phyloP scores from a whole-genome alignment of 768 basidiomycete species.

The Albatrellus ellisii region DNA sequence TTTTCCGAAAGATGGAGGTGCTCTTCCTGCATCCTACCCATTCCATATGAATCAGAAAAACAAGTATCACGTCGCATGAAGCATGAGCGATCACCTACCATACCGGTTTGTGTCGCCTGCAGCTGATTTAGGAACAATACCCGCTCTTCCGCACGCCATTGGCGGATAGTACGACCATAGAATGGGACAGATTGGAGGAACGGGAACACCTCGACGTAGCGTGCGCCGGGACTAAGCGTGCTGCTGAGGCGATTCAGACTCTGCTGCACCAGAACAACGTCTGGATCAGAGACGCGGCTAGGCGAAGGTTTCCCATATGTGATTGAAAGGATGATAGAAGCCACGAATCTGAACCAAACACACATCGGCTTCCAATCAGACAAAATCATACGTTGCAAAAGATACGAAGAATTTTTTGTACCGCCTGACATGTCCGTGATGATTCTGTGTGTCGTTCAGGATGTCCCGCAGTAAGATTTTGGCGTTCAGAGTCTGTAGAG shows the following conservation, averaged over 20 bases:
- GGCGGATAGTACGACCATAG: constrained; percentile 41
- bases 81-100: constrained; percentile 17
- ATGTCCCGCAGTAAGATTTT: constrained; percentile 23
- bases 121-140: constrained; percentile 21
- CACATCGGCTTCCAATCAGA: too few species aligned
- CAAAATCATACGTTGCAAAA: background rate
- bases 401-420: constrained; percentile 5
- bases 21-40: constrained; percentile 18
- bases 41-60: background rate
- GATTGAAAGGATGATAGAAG: constrained; percentile 25
- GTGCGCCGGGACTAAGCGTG: constrained; percentile 24
- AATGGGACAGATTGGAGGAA: constrained; percentile 35
- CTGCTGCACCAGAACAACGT: constrained; percentile 21
- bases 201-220: constrained; percentile 24
- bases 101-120: constrained; percentile 16
- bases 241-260: constrained; percentile 23
- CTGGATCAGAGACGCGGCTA: constrained; percentile 24
- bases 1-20: constrained; percentile 22
- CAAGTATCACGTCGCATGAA: background rate
- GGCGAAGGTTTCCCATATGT: constrained; percentile 29
- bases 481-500: constrained; percentile 22
- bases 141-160: constrained; percentile 35
- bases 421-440: constrained; percentile 23
- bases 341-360: constrained; percentile 21
- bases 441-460: constrained; percentile 20